A percentile compares a stretch with the other conserved stretches of the same genome.
Conservation (phyloP, 2,329 filamentous ascomycete species). For the Eurotiales sp. region DNA sequence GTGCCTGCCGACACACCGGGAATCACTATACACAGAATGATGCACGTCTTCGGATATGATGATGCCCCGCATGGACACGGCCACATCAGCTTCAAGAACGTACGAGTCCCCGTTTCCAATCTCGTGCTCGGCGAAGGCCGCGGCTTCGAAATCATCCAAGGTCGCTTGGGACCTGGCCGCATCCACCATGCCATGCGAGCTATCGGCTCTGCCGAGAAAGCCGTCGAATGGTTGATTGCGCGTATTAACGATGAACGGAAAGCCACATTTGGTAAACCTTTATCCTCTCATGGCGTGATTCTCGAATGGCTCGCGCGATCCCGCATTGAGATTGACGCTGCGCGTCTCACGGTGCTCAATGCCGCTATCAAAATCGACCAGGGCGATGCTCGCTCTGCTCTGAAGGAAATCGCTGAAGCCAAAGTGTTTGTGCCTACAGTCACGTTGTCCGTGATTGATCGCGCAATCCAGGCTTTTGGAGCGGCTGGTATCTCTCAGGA, state of each 20-base stretch:
- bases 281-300: constrained; percentile 88
- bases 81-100: constrained; percentile 83
- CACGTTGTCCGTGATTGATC: constrained; percentile 83
- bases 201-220: constrained; percentile 85
- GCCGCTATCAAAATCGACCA: constrained; percentile 94
- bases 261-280: constrained; percentile 83
- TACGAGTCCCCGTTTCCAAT: constrained; percentile 77
- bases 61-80: constrained; percentile 98
- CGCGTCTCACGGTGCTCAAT: constrained; percentile 85
- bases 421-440: constrained; percentile 87
- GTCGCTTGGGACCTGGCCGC: constrained; percentile 87
- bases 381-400: constrained; percentile 78
- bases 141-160: constrained; percentile 98
- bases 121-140: constrained; percentile 90
- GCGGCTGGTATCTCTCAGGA: constrained; percentile 91
- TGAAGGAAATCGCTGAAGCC: constrained; percentile 91
- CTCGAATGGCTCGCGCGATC: constrained; percentile 92
- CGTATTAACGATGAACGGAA: constrained; percentile 89
- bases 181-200: constrained; percentile 98
- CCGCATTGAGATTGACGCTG: constrained; percentile 88
- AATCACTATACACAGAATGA: constrained; percentile 89
- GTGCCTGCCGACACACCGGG: constrained; percentile 78
- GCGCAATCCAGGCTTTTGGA: constrained; percentile 88
- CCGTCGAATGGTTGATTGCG: constrained; percentile 90
- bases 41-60: constrained; percentile 92